Evolutionary conservation across 2,329 filamentous ascomycete species (phyloP), one percentile per base, ranked within the genome.

Genomic region (Fonsecaea monophora): DNA sequence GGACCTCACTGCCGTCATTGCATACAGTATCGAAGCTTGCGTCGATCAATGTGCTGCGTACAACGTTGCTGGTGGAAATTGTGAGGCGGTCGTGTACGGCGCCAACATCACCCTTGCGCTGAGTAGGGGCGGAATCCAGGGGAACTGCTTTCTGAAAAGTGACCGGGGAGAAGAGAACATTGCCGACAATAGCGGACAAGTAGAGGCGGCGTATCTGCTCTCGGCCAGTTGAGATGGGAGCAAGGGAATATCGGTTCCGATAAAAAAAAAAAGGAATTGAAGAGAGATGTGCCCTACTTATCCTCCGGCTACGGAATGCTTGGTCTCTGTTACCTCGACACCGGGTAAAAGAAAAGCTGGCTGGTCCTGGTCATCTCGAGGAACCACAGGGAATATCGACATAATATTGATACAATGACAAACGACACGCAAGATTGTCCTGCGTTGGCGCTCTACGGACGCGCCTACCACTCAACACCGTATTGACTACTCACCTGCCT

Each of bases 91-190:
- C n/a, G 45, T 53, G 13, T 61, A 61, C 21, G 59, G 59, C n/a
- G 59, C 59, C 32, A 61, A 61, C 13, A 61, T 61, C 8, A 61
- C 59, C 45, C 59, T 61, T 9, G 59, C 59, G 2, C 35, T 61
- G 9, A 61, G 59, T 18, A 53, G 59, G 35, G 45, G 45, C 13
- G 59, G 59, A 7, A 30, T 61, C 12, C 45, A 53, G 6, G 59
- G 59, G 25, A 61, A 61, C 30, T 61, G 59, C n/a, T 61, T 61
- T 25, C 15, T 61, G 8, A 61, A 61, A 34, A 40, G 8, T 18
- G 32, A 61, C 1, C 48, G 32, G 4, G 59, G 59, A 37, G 59
- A 32, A 12, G 1, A 38, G 42, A 61, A 61, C 37, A 32, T 10
- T 54, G 32, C 10, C 9, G 59, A 61, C 13, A 53, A 40, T 9